A percentile compares a stretch with the other conserved stretches of the same genome.
These are phyloP conservation scores for Carallia brachiata DNA, from an alignment of 345 rosid species.

Conservation along the genomic window DNA sequence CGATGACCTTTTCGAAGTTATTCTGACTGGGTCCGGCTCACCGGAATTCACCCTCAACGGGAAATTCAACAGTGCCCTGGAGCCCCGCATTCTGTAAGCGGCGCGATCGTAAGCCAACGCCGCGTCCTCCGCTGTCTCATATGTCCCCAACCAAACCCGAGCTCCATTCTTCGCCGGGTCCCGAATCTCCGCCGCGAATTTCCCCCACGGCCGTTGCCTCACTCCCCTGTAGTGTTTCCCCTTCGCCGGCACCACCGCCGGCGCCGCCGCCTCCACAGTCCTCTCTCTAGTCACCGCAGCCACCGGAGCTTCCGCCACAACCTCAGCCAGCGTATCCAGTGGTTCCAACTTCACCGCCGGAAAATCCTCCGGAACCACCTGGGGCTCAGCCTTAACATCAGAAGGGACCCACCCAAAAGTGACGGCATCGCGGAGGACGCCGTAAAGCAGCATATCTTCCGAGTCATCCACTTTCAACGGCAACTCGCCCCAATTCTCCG, in stretches of 20 bases:
- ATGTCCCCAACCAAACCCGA: slow-evolving; percentile 97
- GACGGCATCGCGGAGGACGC: slow-evolving; percentile 68
- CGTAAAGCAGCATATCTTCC: slow-evolving; percentile 81
- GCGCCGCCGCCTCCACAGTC: slow-evolving; percentile 14
- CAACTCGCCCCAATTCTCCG: slow-evolving; percentile 91
- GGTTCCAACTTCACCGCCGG: slow-evolving; percentile 44
- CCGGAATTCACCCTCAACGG: slow-evolving; percentile 89
- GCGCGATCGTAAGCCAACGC: slow-evolving; percentile 96
- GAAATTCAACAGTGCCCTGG: slow-evolving; percentile 84
- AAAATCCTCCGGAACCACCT: slow-evolving; percentile 12
- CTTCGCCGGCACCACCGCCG: slow-evolving; percentile 38
- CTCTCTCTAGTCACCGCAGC: not conserved
- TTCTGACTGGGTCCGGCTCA: slow-evolving; percentile 92
- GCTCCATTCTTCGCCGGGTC: slow-evolving; percentile 99
- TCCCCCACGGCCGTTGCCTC: slow-evolving; percentile 99
- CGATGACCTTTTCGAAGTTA: slow-evolving; percentile 71
- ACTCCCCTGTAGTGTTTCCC: slow-evolving; percentile 95
- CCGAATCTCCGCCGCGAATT: slow-evolving; percentile 95
- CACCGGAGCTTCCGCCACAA: not conserved
- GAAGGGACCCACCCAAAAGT: slow-evolving; percentile 79
- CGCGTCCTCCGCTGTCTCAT: slow-evolving; percentile 96
- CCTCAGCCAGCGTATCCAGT: slow-evolving; percentile 16
- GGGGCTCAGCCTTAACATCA: slow-evolving; percentile 17
- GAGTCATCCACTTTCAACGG: slow-evolving; percentile 78
- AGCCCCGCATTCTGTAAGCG: slow-evolving; percentile 95